phyloP scores from a whole-genome alignment of 169 alveolate species.

The Perkinsus olseni region DNA sequence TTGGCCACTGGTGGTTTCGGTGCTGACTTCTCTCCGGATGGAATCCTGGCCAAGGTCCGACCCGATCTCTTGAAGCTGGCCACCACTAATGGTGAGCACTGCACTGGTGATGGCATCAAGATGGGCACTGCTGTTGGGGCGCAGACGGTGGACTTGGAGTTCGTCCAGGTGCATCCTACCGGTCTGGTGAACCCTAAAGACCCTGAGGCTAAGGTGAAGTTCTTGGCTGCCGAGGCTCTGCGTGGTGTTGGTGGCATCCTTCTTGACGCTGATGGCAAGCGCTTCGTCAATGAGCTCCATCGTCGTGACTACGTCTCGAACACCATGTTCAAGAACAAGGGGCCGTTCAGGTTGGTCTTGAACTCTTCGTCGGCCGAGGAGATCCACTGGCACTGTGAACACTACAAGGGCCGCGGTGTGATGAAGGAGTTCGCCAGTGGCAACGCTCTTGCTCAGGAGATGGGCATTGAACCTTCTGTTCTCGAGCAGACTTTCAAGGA shows the following conservation, averaged over 20 bases:
- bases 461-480: background rate
- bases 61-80: conserved; percentile 30
- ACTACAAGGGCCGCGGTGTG: conserved; percentile 14
- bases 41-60: conserved; percentile 32
- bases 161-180: conserved; percentile 51
- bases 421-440: conserved; percentile 11
- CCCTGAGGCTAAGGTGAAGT: conserved; percentile 35
- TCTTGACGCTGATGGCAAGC: conserved; percentile 39
- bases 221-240: conserved; percentile 53
- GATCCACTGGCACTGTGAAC: conserved; percentile 38
- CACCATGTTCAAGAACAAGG: conserved; percentile 40
- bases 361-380: conserved; percentile 34
- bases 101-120: conserved; percentile 38
- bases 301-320: conserved; percentile 37
- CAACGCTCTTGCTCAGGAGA: conserved; percentile 2
- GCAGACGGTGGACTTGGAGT: conserved; percentile 37
- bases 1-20: conserved; percentile 49
- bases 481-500: conserved; percentile 18
- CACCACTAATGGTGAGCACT: conserved; percentile 21
- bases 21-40: conserved; percentile 35
- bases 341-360: conserved; percentile 39
- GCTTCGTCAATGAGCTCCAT: conserved; percentile 55
- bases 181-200: conserved; percentile 30
- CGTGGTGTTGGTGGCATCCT: conserved; percentile 54
- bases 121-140: conserved; percentile 42